Evolutionary conservation across 2,329 filamentous ascomycete species (phyloP).

Genomic region (Rhynchosporium secalis): DNA sequence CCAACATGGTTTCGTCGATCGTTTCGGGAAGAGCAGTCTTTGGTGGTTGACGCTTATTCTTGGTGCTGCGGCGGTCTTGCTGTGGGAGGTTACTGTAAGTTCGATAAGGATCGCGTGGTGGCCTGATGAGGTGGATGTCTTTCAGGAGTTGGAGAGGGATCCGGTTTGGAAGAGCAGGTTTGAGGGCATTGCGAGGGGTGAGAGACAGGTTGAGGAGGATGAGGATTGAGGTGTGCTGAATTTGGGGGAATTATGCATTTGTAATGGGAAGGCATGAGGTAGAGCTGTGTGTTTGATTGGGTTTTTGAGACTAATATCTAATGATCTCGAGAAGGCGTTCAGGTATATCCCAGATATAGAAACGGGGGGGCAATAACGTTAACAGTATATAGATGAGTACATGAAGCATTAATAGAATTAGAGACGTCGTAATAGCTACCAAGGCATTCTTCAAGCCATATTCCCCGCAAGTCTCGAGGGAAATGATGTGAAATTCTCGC

Average conservation of each 20-base stretch:
- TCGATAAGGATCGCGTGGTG: slow-evolving; percentile 66
- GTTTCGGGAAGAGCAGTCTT: slow-evolving; percentile 66
- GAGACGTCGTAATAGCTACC: no score
- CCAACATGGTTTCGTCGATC: slow-evolving; percentile 62
- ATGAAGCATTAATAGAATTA: no score
- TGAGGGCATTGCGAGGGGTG: slow-evolving; percentile 15
- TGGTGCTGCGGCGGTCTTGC: slow-evolving; percentile 58
- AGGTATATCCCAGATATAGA: no score
- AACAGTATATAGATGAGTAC: no score
- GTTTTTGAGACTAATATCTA: no score
- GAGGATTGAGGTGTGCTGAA: background rate
- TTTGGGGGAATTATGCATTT: background rate
- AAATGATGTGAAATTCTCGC: no score
- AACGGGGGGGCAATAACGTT: no score
- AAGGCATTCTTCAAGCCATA: no score
- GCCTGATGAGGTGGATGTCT: slow-evolving; percentile 75
- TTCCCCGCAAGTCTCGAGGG: no score
- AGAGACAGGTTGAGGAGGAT: background rate
- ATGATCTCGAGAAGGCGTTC: no score
- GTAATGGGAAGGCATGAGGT: no score
- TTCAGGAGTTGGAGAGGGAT: slow-evolving; percentile 70
- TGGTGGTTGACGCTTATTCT: slow-evolving; percentile 78
- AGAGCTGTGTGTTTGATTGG: no score
- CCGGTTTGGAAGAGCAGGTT: slow-evolving; percentile 14
- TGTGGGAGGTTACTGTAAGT: slow-evolving; percentile 69